These are phyloP conservation scores for Nitzschia inconspicua DNA, from an alignment of 108 stramenopile species.

Conservation along the genomic window DNA sequence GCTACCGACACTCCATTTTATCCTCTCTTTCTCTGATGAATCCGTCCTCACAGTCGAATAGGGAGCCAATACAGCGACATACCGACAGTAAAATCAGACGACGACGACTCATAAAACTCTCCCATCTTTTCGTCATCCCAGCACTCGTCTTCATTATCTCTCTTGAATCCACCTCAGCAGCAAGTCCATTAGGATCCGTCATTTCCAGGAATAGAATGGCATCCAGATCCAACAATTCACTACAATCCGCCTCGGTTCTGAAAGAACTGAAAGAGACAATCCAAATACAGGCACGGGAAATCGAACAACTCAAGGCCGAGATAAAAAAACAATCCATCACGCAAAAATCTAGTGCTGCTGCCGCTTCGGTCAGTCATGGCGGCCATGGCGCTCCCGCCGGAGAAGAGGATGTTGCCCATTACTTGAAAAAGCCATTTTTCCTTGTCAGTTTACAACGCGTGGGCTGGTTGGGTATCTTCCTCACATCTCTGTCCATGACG, in stretches of 20 bases:
- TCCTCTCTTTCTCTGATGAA: too few relatives aligned
- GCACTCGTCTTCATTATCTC: too few relatives aligned
- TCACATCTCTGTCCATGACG: conserved; percentile 68
- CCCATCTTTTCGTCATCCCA: too few relatives aligned
- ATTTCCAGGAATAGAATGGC: background rate
- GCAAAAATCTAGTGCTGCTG: conserved; percentile 9
- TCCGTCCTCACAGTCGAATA: too few relatives aligned
- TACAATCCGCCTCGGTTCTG: conserved; percentile 35
- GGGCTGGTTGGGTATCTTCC: conserved; percentile 80
- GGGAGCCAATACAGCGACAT: too few relatives aligned
- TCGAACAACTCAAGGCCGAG: conserved; percentile 52
- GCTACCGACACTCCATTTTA: too few relatives aligned
- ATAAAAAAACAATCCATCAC: conserved; percentile 15
- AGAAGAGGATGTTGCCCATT: conserved; percentile 33
- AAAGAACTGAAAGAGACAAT: conserved; percentile 81
- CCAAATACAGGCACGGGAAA: conserved; percentile 58
- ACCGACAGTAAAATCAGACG: too few relatives aligned
- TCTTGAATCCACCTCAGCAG: too few relatives aligned
- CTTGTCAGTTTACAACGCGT: conserved; percentile 62
- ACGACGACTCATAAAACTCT: too few relatives aligned
- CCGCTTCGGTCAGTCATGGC: conserved; percentile 17
- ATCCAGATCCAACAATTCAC: background rate
- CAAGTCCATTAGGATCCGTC: background rate
- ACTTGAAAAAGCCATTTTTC: conserved; percentile 65
- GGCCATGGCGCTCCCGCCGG: conserved; percentile 35